Percentiles rank a stretch among this genome's conserved stretches.
Evolutionary conservation across 1,284 basidiomycete genomes (phyloP).

Genomic region (Caloboletus firmus): DNA sequence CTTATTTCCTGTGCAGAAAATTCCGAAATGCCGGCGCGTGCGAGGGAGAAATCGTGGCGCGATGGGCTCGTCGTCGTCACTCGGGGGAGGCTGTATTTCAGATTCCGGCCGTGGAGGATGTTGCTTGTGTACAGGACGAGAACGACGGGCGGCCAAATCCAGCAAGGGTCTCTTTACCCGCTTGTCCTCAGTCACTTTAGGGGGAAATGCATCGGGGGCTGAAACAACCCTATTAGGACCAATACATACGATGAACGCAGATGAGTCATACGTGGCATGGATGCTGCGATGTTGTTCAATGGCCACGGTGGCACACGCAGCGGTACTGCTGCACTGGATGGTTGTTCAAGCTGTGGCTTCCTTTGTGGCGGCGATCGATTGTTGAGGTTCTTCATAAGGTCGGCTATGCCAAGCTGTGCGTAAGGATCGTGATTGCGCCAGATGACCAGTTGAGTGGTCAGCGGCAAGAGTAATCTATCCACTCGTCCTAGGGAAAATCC

Average conservation of each 20-base stretch:
- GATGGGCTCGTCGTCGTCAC: slow-evolving; percentile 4
- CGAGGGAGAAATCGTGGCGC: slow-evolving; percentile 14
- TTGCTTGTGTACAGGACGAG: slow-evolving; percentile 32
- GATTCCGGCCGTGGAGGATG: slow-evolving; percentile 16
- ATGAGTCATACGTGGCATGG: slow-evolving; percentile 34
- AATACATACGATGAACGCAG: neutral
- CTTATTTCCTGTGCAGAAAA: slow-evolving; percentile 35
- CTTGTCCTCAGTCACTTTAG: slow-evolving; percentile 22
- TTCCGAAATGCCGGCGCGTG: slow-evolving; percentile 29
- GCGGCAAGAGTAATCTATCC: slow-evolving; percentile 30
- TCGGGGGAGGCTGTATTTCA: slow-evolving; percentile 1
- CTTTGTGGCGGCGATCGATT: slow-evolving; percentile 20
- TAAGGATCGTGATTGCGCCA: slow-evolving; percentile 31
- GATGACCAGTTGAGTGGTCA: slow-evolving; percentile 32
- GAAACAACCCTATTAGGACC: slow-evolving; percentile 9
- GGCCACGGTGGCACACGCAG: slow-evolving; percentile 30
- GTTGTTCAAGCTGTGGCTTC: slow-evolving; percentile 22
- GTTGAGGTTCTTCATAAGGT: slow-evolving; percentile 29
- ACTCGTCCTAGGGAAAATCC: slow-evolving; percentile 25
- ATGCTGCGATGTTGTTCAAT: slow-evolving; percentile 27
- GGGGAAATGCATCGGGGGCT: slow-evolving; percentile 35
- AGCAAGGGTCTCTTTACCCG: slow-evolving; percentile 14
- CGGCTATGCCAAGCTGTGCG: slow-evolving; percentile 39
- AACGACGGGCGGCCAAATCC: slow-evolving; percentile 15
- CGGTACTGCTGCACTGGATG: slow-evolving; percentile 9